Base-by-base conservation (phyloP, 2,329 filamentous ascomycete species). In the Cytospora piceae region DNA sequence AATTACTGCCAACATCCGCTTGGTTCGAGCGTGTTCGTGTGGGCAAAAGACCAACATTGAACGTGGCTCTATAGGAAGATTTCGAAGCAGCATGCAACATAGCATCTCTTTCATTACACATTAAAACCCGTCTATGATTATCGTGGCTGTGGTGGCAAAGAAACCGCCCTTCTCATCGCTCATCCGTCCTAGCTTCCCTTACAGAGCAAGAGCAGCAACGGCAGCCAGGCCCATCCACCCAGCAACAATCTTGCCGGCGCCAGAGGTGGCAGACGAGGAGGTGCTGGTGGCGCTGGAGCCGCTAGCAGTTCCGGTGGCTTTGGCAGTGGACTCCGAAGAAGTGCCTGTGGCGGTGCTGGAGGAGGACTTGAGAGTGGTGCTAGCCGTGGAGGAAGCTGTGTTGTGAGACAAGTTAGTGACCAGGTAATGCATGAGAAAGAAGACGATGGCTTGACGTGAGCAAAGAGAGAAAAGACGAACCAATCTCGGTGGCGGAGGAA, bases 201-300 rank as follows among this genome's bases (percentile, higher is more conserved):
- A 68, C 63, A 68, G 66, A 39, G 63, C 63, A 27, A 68, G 32
- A 20, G 62, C 66, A n/a, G 66, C 66, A 22, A 63, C 37, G n/a
- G 66, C 66, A 5, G 61, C 42, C 24, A 63, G 22, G 6, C 66
- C 63, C 42, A 63, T 32, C 66, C 66, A 68, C 7, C 66, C 64
- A 42, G 60, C 66, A 8, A 68, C 52, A 27, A 68, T 32, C 66
- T 66, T 66, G 24, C 64, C 66, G 22, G 63, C 63, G 20, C 63
- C 66, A 5, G 66, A 66, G 29, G 63, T 37, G 12, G 66, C 22
- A 24, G 65, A n/a, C n/a, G 65, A 42, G 57, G 57, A 57, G 2
- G 52, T 54, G 61, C 31, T 24, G n/a, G 57, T 20, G 14, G 63
- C 58, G 63, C 3, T 34, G 42, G 58, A 24, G 63, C 46, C 27